Conservation (phyloP, 1,139 yeast species). For the Saccharomyces hybrid region DNA sequence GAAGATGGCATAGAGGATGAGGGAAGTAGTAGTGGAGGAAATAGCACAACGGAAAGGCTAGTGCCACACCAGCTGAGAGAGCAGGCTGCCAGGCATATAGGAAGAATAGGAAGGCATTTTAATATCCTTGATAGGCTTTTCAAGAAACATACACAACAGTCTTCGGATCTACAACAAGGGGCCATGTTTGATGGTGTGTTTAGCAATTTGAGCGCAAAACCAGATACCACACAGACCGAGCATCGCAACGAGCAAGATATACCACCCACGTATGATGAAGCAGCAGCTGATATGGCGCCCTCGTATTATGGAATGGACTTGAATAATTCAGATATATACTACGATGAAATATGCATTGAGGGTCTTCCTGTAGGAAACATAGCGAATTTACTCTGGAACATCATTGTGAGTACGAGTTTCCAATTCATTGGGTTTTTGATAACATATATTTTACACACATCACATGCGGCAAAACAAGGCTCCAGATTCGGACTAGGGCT, state of each 20-base stretch:
- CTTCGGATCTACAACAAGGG: slow-evolving; percentile 17
- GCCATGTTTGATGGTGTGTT: slow-evolving; percentile 74
- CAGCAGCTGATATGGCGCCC: slow-evolving; percentile 90
- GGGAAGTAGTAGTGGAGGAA: slow-evolving; percentile 1
- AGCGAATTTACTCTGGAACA: slow-evolving; percentile 84
- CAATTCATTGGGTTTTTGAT: slow-evolving; percentile 89
- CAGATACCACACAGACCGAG: slow-evolving; percentile 36
- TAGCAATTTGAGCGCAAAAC: slow-evolving; percentile 82
- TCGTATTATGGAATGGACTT: slow-evolving; percentile 95
- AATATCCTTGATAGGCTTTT: slow-evolving; percentile 35
- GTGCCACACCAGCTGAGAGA: slow-evolving; percentile 15
- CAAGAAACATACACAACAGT: slow-evolving; percentile 10
- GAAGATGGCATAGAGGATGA: slow-evolving; percentile 1
- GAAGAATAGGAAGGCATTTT: slow-evolving; percentile 30
- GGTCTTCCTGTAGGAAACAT: slow-evolving; percentile 95
- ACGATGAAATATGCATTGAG: slow-evolving; percentile 86
- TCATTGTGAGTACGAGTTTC: slow-evolving; percentile 78
- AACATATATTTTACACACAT: slow-evolving; percentile 85
- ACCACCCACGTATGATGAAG: slow-evolving; percentile 95
- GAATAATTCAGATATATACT: slow-evolving; percentile 51
- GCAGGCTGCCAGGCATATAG: slow-evolving; percentile 21
- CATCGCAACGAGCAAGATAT: slow-evolving; percentile 38
- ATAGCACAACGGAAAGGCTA: slow-evolving; percentile 7
- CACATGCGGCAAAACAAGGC: slow-evolving; percentile 96
- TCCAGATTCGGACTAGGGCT: slow-evolving; percentile 88